A percentile compares a stretch with the other conserved stretches of the same genome.
Conservation (phyloP, 768 basidiomycete genomes). For the Agaricus sinodeliciosus region DNA sequence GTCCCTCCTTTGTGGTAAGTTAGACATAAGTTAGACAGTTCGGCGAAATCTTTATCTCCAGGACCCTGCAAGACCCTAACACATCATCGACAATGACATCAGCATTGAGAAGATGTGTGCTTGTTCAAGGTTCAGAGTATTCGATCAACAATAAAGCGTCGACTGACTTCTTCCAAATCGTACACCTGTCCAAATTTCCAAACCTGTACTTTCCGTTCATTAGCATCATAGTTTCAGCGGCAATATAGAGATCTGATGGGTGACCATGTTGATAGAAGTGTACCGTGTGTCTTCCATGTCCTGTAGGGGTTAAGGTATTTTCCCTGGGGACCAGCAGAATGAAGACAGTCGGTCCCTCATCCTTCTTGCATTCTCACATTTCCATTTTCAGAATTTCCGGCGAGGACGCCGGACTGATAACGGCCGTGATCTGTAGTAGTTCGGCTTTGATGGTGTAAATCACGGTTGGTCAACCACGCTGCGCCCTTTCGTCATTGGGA, state of each 20-base stretch:
- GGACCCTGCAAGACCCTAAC: not conserved
- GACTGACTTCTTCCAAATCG: not conserved
- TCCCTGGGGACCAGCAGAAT: slow-evolving; percentile 5
- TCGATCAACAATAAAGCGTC: too few species aligned
- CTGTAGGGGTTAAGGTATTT: not conserved
- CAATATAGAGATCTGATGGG: slow-evolving; percentile 3
- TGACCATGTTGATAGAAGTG: slow-evolving; percentile 9
- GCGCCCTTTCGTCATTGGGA: not conserved
- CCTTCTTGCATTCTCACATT: not conserved
- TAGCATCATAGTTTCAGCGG: not conserved
- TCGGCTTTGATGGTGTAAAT: not conserved
- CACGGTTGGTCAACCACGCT: not conserved
- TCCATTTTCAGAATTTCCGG: not conserved
- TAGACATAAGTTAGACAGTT: not conserved
- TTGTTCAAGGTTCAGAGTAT: too few species aligned
- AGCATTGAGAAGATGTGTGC: not conserved
- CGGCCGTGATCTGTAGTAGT: not conserved
- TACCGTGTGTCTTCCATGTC: slow-evolving; percentile 8
- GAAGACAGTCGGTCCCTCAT: not conserved
- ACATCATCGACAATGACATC: too few species aligned
- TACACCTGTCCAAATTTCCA: not conserved
- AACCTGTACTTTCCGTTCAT: not conserved
- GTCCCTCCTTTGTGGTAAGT: not conserved
- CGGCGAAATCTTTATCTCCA: slow-evolving; percentile 9
- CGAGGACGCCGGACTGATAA: not conserved